Evolutionary conservation across 2,329 filamentous ascomycete species (phyloP).

Genomic region (Colletotrichum sp.): DNA sequence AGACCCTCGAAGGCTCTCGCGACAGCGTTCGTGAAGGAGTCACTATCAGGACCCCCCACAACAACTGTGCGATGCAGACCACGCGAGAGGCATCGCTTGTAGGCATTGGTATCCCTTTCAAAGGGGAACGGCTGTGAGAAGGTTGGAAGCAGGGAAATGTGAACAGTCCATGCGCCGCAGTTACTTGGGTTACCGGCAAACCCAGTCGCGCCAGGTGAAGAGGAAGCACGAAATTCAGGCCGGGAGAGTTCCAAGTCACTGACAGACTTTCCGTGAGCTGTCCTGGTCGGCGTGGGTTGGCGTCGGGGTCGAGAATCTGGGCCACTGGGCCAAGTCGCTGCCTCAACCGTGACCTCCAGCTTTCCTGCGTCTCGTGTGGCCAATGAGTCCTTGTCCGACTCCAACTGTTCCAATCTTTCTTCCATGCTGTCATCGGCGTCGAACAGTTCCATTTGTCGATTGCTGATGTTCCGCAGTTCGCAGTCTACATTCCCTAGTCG

Average conservation of each 20-base stretch:
- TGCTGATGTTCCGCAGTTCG: conserved; percentile 49
- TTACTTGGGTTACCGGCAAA: not conserved
- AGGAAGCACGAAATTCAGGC: not conserved
- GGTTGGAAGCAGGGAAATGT: conserved; percentile 63
- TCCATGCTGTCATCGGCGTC: conserved; percentile 58
- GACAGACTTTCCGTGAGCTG: not conserved
- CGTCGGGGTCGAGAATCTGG: not conserved
- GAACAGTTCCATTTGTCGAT: conserved; percentile 53
- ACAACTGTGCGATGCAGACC: conserved; percentile 64
- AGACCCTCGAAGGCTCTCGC: conserved; percentile 53
- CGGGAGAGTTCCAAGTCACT: too few relatives aligned
- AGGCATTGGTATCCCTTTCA: conserved; percentile 65
- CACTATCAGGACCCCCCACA: conserved; percentile 52
- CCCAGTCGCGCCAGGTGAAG: not conserved
- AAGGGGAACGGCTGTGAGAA: conserved; percentile 62
- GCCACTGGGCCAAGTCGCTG: not conserved
- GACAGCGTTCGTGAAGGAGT: conserved; percentile 55
- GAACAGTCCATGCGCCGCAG: conserved; percentile 60
- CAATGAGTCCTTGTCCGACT: conserved; percentile 35
- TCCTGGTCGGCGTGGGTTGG: not conserved
- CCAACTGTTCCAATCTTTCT: conserved; percentile 58
- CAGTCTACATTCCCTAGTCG: conserved; percentile 44
- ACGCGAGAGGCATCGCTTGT: conserved; percentile 65
- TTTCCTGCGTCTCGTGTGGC: not conserved
- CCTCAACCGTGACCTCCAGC: not conserved